Percentiles rank a stretch among this genome's conserved stretches.
Conservation (phyloP, 1,284 basidiomycete species). For the Ganoderma resinaceum region DNA sequence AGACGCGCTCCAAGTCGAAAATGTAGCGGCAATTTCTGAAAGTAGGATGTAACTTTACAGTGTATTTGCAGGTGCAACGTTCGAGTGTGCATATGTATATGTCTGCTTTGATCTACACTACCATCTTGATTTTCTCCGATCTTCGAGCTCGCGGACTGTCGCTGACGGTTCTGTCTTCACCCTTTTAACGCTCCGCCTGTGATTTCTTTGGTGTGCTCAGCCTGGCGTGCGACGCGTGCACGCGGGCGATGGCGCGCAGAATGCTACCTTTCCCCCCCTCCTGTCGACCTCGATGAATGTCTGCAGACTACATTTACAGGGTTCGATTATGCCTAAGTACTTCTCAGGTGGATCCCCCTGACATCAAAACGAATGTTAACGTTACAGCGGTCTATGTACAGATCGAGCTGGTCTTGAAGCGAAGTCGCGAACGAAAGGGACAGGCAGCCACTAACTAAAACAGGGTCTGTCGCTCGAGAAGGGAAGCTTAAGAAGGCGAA, state of each 20-base stretch:
- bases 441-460: background rate
- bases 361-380: background rate
- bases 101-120: too few species aligned
- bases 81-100: background rate
- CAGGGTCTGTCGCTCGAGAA: background rate
- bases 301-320: too few species aligned
- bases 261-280: too few species aligned
- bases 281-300: too few species aligned
- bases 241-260: too few species aligned
- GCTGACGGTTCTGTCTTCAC: too few species aligned
- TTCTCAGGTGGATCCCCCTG: background rate
- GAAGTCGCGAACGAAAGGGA: background rate
- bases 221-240: too few species aligned
- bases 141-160: background rate
- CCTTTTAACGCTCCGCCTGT: too few species aligned
- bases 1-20: slow-evolving; percentile 20
- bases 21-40: background rate
- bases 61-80: background rate
- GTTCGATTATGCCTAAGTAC: too few species aligned
- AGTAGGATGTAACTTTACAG: background rate
- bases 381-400: background rate
- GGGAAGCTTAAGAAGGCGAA: background rate
- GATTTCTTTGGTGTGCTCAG: too few species aligned
- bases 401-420: background rate
- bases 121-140: background rate